Evolutionary conservation across 2,329 filamentous ascomycete species (phyloP).

Genomic region (Zymoseptoria tritici): DNA sequence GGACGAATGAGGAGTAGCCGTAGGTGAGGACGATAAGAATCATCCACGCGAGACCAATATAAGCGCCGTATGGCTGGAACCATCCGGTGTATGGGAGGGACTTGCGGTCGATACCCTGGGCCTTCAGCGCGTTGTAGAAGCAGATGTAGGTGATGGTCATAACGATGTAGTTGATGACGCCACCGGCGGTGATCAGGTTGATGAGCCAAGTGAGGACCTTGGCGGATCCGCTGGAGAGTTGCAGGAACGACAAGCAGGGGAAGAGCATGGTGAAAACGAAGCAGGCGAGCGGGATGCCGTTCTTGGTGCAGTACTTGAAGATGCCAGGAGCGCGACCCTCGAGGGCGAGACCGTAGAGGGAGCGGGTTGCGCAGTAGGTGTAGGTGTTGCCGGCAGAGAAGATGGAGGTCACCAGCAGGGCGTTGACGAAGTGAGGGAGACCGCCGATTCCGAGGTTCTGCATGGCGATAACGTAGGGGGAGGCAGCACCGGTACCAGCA

Average conservation of each 20-base stretch:
- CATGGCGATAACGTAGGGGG: slow-evolving; percentile 37
- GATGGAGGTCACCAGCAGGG: slow-evolving; percentile 42
- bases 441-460: slow-evolving; percentile 36
- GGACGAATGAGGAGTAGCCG: slow-evolving; percentile 45
- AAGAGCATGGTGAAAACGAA: slow-evolving; percentile 40
- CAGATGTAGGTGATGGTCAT: slow-evolving; percentile 50
- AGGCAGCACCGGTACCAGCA: slow-evolving; percentile 25
- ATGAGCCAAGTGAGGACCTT: slow-evolving; percentile 37
- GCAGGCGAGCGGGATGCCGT: slow-evolving; percentile 53
- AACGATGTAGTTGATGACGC: slow-evolving; percentile 56
- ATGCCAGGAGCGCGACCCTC: slow-evolving; percentile 47
- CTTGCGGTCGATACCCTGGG: slow-evolving; percentile 45
- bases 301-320: slow-evolving; percentile 51
- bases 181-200: slow-evolving; percentile 47
- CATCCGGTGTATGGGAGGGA: slow-evolving; percentile 50
- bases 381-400: slow-evolving; percentile 50
- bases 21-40: slow-evolving; percentile 40
- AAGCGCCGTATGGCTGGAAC: slow-evolving; percentile 49
- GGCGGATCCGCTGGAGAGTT: slow-evolving; percentile 24
- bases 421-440: slow-evolving; percentile 33
- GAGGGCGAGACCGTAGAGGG: slow-evolving; percentile 45
- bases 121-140: slow-evolving; percentile 48
- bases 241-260: slow-evolving; percentile 29
- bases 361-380: slow-evolving; percentile 46
- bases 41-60: slow-evolving; percentile 24